Base-by-base conservation (phyloP, 768 basidiomycete species). In the Cystofilobasidium capitatum region DNA sequence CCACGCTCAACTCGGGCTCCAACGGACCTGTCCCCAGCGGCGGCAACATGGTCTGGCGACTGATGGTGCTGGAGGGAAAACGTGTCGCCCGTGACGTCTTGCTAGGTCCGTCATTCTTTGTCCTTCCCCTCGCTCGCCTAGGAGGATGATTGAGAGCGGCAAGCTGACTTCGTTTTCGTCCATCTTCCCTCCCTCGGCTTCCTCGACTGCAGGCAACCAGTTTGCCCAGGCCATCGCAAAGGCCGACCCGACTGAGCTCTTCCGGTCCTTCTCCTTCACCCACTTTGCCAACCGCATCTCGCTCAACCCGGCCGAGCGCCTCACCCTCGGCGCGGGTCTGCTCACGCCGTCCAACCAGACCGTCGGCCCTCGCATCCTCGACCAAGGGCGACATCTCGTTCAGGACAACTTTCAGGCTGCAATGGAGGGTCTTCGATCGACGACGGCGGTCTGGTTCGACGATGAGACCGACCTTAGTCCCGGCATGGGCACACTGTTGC, bases 11-110 rank as follows among this genome's bases (percentile, higher is more conserved):
- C 12, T 58, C 71, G 29, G 78, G 83, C 37, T 80, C 82, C 62
- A 80, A 83, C n/a, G 81, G 84, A 31, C 79, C 87, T 60, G 79
- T 83, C 0, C 86, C 86, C 70, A 88, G 71, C 26, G 74, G 72
- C 12, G 70, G 74, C 0, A 73, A 73, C n/a, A 70, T 75, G 40
- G 75, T 73, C 17, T 78, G 77, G 77, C 70, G 76, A 49, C 67
- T 78, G 26, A 70, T 78, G 36, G 71, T 73, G 24, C 71, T 71
- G 12, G 77, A 78, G 65, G 75, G 74, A 33, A 72, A 70, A 42
- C 62, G 75, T 45, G 74, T 76, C 17, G 71, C 74, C 31, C 64
- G 74, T 57, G 77, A 78, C 70, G 71, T 75, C n/a, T 69, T 72
- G 22, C 71, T 78, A 37, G 66, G 72, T 73, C 39, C 58, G 72